These are phyloP conservation scores for Serendipita indica DNA, from an alignment of 768 basidiomycete species.

Conservation along the genomic window DNA sequence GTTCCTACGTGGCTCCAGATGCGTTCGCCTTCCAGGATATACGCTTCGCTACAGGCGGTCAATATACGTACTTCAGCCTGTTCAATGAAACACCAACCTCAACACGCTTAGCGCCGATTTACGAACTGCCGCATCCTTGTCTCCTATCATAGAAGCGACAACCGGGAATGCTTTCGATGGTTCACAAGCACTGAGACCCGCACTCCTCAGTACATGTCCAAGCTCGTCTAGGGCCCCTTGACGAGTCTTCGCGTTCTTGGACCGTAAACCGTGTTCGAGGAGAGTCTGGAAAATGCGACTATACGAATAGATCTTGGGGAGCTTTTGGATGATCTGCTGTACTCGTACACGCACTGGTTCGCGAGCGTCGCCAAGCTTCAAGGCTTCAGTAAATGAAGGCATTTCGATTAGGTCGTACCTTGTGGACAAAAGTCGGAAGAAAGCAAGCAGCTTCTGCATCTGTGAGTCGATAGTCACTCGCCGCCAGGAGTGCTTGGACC, in stretches of 20 bases:
- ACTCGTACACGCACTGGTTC: slow-evolving; percentile 70
- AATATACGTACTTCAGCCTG: slow-evolving; percentile 4
- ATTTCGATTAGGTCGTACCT: slow-evolving; percentile 33
- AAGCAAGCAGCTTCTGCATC: slow-evolving; percentile 82
- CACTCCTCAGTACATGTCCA: slow-evolving; percentile 57
- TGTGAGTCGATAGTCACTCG: slow-evolving; percentile 57
- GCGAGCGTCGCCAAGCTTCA: slow-evolving; percentile 80
- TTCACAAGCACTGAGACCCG: slow-evolving; percentile 70
- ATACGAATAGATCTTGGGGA: slow-evolving; percentile 85
- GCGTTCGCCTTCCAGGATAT: slow-evolving; percentile 69
- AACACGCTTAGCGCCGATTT: slow-evolving; percentile 73
- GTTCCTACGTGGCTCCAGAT: slow-evolving; percentile 67
- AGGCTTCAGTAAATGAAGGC: neutral
- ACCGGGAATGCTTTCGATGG: slow-evolving; percentile 64
- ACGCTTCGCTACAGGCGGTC: slow-evolving; percentile 48
- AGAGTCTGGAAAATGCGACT: slow-evolving; percentile 82
- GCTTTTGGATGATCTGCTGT: slow-evolving; percentile 65
- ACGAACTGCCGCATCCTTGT: slow-evolving; percentile 78
- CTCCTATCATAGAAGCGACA: slow-evolving; percentile 66
- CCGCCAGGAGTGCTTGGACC: slow-evolving; percentile 59
- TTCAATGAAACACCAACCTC: slow-evolving; percentile 37
- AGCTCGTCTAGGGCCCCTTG: slow-evolving; percentile 79
- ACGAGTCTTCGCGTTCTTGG: slow-evolving; percentile 83
- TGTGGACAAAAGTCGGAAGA: slow-evolving; percentile 76
- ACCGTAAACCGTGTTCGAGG: slow-evolving; percentile 75